Base-by-base conservation (phyloP, 192 early-diverging fungal genomes). In the Backusella tarrabulga region DNA sequence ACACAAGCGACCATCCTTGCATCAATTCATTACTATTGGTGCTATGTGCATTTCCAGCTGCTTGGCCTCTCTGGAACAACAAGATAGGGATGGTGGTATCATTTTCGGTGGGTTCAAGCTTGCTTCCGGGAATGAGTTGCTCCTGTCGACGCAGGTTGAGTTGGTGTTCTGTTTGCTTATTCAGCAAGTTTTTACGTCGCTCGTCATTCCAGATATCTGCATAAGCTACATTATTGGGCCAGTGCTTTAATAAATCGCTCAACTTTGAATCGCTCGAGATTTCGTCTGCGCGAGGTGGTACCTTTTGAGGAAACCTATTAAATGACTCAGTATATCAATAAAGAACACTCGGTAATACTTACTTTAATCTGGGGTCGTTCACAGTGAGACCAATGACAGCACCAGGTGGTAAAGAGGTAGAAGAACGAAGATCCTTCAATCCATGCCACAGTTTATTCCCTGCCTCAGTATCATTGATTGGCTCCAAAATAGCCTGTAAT, bases 281-380 rank as follows among this genome's bases (percentile, higher is more conserved):
- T 34, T 54, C 67, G 60, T 79, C 42, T 41, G 74, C 67, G 34
- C 83, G 79, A 35, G 82, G 76, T 54, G 76, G 84, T 4, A 85
- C 68, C 75, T 87, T 86, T 60, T 89, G 85, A 40, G 88, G 89
- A 66, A 91, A 90, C 42, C 89, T 90, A 66, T 6, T 35, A 44
- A 19, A 44, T 17, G 3, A 32, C 32, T 32, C 32, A 17, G 42
- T 17, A 44, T 15, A 34, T 3, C 40, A 68, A 46, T 73, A 19
- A 1, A 76, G 29, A 12, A 15, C 4, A 38, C 11, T 12, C 9
- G 9, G 38, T 40, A 7, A 40, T 12, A 71, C 80, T 23, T 88
- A 93, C 89, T 74, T 87, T 76, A 98, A 75, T 34, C 98, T 90
- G 1, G 97, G 98, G 73, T 99, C 98, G 34, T 93, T 77, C 14